Base-by-base conservation (phyloP, 2,329 filamentous ascomycete genomes). In the Alternaria arborescens region DNA sequence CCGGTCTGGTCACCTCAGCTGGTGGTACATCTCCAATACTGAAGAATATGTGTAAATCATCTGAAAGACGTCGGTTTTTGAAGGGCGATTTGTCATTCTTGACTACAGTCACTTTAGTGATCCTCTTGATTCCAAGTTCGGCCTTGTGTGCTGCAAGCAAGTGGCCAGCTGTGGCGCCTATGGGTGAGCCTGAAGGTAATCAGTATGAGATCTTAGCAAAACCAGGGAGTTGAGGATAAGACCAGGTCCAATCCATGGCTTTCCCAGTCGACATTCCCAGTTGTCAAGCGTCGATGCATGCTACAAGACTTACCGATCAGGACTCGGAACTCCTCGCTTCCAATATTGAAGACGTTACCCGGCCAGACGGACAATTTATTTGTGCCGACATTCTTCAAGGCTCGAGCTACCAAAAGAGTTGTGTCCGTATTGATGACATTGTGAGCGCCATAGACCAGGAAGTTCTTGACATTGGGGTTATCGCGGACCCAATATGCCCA, bases 401-500 rank as follows among this genome's bases (percentile, higher is more conserved):
- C 68, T n/a, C 64, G 58, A 18, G 65, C 55, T 1, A 67, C 61
- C 1, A 74, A 50, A 1, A 52, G 30, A 16, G 51, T 40, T 3
- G 71, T 73, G 0, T 64, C 56, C 0, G 58, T 42, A 16, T 74
- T 72, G 14, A 64, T 30, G 14, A 73, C 40, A 2, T 61, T 43
- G 7, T 66, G 18, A 8, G 60, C 65, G 22, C 41, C 61, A 24
- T 72, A 72, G 18, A 67, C 50, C 4, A 57, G 60, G 10, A 72
- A 55, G 10, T 67, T 71, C n/a, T 55, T 65, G 36, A 72, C 5
- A 26, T 71, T 47, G 0, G 42, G 32, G 18, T 72, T 70, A 2
- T 62, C 55, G 2, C 58, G 57, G 16, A 48, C n/a, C 67, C 71
- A 74, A 36, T 62, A 66, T 4, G 50, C 62, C 71, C 71, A 74